These are phyloP conservation scores for Fusarium sp. DNA, from an alignment of 2,329 filamentous ascomycete genomes.

Conservation along the genomic window DNA sequence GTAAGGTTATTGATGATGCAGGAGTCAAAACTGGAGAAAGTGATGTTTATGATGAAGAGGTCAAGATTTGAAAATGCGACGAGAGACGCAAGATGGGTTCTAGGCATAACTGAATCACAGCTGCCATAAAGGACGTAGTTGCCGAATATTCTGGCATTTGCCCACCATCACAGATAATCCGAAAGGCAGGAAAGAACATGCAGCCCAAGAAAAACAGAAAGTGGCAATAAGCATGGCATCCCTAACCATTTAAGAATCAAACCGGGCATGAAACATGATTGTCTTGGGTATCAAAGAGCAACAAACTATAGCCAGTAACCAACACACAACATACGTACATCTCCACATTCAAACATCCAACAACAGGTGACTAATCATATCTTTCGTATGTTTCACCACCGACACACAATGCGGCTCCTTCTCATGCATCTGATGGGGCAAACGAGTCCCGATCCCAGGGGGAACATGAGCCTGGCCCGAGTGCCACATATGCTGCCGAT, in stretches of 20 bases:
- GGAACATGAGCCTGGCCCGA: slow-evolving; percentile 32
- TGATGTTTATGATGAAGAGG: no score
- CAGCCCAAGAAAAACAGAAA: no score
- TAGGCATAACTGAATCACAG: no score
- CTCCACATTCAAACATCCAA: slow-evolving; percentile 18
- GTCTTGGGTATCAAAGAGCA: slow-evolving; percentile 17
- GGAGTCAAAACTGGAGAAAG: no score
- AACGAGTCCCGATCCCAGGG: slow-evolving; percentile 10
- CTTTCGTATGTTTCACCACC: slow-evolving; percentile 46
- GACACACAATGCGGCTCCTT: slow-evolving; percentile 47
- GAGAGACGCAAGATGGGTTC: no score
- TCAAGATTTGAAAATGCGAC: no score
- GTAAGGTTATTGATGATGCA: no score
- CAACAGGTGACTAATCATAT: slow-evolving; percentile 31
- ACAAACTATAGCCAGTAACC: no score
- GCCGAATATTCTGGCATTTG: no score
- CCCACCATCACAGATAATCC: no score
- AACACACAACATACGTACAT: not conserved
- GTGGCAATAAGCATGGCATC: no score
- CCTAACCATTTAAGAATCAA: not conserved
- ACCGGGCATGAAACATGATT: not conserved
- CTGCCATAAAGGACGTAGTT: no score
- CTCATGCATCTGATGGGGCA: slow-evolving; percentile 28
- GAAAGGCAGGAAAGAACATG: not conserved
- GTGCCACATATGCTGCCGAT: slow-evolving; percentile 46